Evolutionary conservation across 495 filamentous ascomycete species (phyloP), one percentile per base, ranked within the genome.

Genomic region (Bryoglossum gracile): DNA sequence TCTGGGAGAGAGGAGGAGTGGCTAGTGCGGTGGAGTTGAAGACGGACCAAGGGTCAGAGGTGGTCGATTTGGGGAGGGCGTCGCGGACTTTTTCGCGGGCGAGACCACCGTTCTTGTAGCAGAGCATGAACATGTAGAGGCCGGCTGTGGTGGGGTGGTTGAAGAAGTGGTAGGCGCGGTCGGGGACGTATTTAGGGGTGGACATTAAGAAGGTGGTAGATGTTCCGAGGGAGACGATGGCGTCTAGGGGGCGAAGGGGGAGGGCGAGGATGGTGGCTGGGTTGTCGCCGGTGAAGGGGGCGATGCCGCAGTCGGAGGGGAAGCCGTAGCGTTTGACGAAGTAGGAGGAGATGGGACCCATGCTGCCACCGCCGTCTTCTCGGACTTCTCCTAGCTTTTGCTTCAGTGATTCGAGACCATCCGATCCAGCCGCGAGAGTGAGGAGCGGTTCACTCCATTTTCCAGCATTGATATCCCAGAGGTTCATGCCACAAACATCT

Each of bases 41-140:
- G 30, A 60, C 71, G 18, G 74, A 74, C 92, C 92, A 96, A 19
- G 72, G 62, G 39, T 82, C 75, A 10, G 49, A 41, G 10, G 68
- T 51, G 4, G 55, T 63, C 23, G 72, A 63, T 39, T 55, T 67
- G 55, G 71, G 68, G 3, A 76, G 62, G 56, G 65, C 73, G 61
- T 98, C 86, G 24, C 91, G 83, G 47, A 95, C 76, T 40, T 85
- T 78, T 62, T 98, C 92, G 36, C 92, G 86, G 0, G 92, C 92
- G 0, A 97, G 77, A 0, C 87, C 87, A 50, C 92, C 92, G 69
- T 98, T 98, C 67, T 96, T 96, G 73, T 97, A 98, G 72, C 92
- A 98, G 23, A 98, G 83, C 92, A 98, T 98, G 67, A 98, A 98
- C 90, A 98, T 89, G 68, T 88, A 87, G 34, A 91, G 72, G 3